Evolutionary conservation across 2,329 filamentous ascomycete species (phyloP), one percentile per base, ranked within the genome.

Genomic region (Ophiostoma sp.): DNA sequence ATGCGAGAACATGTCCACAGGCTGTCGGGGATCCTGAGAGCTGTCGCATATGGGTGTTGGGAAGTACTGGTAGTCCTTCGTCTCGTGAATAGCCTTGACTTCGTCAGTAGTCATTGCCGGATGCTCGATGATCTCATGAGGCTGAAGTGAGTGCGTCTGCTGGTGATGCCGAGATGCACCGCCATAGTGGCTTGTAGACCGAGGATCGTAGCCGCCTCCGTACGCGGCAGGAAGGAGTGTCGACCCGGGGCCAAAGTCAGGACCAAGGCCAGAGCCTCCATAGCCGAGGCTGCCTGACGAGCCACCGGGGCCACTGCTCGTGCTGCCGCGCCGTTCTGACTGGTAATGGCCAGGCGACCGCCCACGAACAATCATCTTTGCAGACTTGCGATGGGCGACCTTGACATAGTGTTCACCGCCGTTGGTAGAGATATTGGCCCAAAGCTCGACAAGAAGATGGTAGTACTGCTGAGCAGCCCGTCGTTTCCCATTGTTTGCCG

Each of bases 391-490:
- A 69, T 86, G 85, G 3, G 90, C 91, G 66, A 95, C 82, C 75
- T 89, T 89, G 74, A 93, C 80, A 79, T 84, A 93, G 44, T 85
- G 82, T 0, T 85, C 83, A 11, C 18, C 80, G 76, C 63, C 68
- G 40, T 52, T 72, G 73, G 77, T 75, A 2, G 86, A 83, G 7
- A 92, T 80, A 72, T 93, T 88, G 7, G 85, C 91, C 77, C 87
- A 92, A 0, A 96, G 85, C 76, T 96, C 92, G 4, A 96, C 89
- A 63, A 96, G 86, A n/a, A 97, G 83, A 74, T 95, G 91, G 75
- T 96, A 97, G 77, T 93, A 96, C 74, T 97, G 93, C 75, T 97
- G 93, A 18, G 93, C 92, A 1, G 93, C 93, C 68, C 93, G 84
- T 73, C 93, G 85, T 77, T 96, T 96, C 64, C 93, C 93, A 73